Percentiles rank a stretch among this genome's conserved stretches.
These are phyloP conservation scores for Aaosphaeria arxii DNA, from an alignment of 2,329 filamentous ascomycete genomes.

Conservation along the genomic window DNA sequence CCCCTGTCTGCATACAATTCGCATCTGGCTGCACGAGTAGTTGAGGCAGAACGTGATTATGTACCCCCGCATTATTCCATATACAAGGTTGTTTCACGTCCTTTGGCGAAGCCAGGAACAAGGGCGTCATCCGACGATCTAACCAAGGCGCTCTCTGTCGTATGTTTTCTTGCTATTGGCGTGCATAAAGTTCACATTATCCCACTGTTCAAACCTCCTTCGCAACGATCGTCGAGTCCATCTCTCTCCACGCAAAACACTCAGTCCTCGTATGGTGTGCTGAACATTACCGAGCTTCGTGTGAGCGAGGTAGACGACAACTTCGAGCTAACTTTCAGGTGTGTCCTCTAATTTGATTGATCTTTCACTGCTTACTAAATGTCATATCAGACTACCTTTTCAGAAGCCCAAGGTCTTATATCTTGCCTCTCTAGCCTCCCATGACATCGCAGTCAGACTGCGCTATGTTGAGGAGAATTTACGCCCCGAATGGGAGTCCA, in stretches of 20 bases:
- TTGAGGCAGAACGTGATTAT: slow-evolving; percentile 67
- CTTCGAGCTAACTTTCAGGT: slow-evolving; percentile 64
- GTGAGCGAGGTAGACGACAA: slow-evolving; percentile 63
- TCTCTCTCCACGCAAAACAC: slow-evolving; percentile 51
- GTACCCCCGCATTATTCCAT: slow-evolving; percentile 65
- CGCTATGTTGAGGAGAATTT: slow-evolving; percentile 61
- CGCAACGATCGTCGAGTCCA: slow-evolving; percentile 53
- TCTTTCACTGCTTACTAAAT: neutral
- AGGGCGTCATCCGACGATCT: slow-evolving; percentile 65
- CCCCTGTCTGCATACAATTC: slow-evolving; percentile 59
- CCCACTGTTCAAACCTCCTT: slow-evolving; percentile 58
- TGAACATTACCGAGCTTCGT: slow-evolving; percentile 58
- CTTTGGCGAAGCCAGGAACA: slow-evolving; percentile 53
- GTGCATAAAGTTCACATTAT: slow-evolving; percentile 68
- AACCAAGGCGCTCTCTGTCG: slow-evolving; percentile 60
- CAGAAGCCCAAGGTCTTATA: slow-evolving; percentile 55
- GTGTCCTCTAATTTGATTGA: slow-evolving; percentile 9
- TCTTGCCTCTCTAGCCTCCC: slow-evolving; percentile 61
- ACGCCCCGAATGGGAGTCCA: slow-evolving; percentile 63
- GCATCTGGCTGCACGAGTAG: slow-evolving; percentile 59
- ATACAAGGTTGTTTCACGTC: slow-evolving; percentile 65
- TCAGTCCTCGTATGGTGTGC: slow-evolving; percentile 59
- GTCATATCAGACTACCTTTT: slow-evolving; percentile 42
- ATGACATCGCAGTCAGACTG: slow-evolving; percentile 62
- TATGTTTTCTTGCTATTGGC: slow-evolving; percentile 68